Conservation (phyloP, 345 rosid species). For the Pugionium cornutum region DNA sequence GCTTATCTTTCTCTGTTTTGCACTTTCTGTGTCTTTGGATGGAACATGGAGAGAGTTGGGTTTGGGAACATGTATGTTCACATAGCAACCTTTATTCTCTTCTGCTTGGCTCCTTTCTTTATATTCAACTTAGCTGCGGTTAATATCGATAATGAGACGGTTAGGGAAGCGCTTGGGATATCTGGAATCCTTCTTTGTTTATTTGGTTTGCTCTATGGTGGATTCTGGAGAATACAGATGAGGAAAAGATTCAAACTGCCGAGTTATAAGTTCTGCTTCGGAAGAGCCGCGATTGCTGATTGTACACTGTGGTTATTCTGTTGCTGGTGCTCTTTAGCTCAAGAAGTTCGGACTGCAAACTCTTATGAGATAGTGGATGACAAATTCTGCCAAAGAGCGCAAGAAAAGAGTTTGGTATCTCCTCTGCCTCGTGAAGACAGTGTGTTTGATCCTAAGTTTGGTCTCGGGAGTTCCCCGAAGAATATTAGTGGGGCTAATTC, state of each 20-base stretch:
- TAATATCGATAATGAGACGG: constrained; percentile 61
- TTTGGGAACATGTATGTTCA: constrained; percentile 98
- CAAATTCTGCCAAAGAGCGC: constrained; percentile 43
- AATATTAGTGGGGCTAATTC: constrained; percentile 35
- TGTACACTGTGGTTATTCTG: constrained; percentile 83
- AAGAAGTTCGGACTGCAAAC: constrained; percentile 83
- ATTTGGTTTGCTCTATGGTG: constrained; percentile 89
- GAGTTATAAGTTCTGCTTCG: constrained; percentile 69
- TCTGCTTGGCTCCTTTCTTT: constrained; percentile 92
- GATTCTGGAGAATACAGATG: constrained; percentile 97
- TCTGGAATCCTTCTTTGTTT: constrained; percentile 72
- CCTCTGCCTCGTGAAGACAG: constrained; percentile 60
- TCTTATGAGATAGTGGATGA: constrained; percentile 69
- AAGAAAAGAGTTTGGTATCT: constrained; percentile 41
- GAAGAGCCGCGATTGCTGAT: constrained; percentile 55
- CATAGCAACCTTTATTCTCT: constrained; percentile 79
- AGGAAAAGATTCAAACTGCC: constrained; percentile 83
- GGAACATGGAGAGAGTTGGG: constrained; percentile 97
- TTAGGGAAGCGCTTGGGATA: constrained; percentile 61
- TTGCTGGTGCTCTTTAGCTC: constrained; percentile 94
- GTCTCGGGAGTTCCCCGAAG: constrained; percentile 42
- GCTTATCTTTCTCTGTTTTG: constrained; percentile 87
- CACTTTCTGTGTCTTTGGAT: constrained; percentile 85
- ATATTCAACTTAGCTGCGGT: constrained; percentile 88
- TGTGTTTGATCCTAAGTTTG: constrained; percentile 36